Conservation (phyloP, 2,329 filamentous ascomycete genomes). For the Ophiosphaerella narmari region DNA sequence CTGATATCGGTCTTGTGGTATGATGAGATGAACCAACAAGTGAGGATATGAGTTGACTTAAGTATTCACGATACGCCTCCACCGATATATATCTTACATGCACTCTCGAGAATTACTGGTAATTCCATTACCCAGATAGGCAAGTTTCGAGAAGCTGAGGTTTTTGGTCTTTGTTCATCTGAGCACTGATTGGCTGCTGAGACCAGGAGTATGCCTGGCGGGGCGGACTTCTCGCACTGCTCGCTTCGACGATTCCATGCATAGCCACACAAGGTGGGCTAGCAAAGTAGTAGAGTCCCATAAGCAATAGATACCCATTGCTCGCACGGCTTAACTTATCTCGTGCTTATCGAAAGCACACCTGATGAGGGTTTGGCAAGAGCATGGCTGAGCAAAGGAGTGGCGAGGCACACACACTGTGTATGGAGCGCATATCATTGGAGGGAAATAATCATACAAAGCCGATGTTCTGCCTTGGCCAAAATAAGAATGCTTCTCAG, state of each 20-base stretch:
- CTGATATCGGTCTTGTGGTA: not conserved
- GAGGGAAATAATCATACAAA: too few relatives aligned
- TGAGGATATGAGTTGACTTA: not conserved
- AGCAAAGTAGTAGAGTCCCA: too few relatives aligned
- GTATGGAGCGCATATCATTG: too few relatives aligned
- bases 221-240: conserved; percentile 15
- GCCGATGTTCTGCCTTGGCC: too few relatives aligned
- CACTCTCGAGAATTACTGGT: not conserved
- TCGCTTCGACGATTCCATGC: conserved; percentile 18
- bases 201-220: conserved; percentile 10
- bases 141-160: conserved; percentile 1
- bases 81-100: not conserved
- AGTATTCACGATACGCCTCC: not conserved
- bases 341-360: too few relatives aligned
- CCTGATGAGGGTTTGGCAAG: too few relatives aligned
- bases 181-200: conserved; percentile 10
- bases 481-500: too few relatives aligned
- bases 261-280: conserved; percentile 6
- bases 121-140: not conserved
- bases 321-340: too few relatives aligned
- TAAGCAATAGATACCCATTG: too few relatives aligned
- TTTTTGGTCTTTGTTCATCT: not conserved
- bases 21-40: not conserved
- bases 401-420: too few relatives aligned
- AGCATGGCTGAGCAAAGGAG: too few relatives aligned